Evolutionary conservation across 225 moss, liverwort and hornwort genomes (phyloP).

Genomic region (Pseudisothecium myosuroides): DNA sequence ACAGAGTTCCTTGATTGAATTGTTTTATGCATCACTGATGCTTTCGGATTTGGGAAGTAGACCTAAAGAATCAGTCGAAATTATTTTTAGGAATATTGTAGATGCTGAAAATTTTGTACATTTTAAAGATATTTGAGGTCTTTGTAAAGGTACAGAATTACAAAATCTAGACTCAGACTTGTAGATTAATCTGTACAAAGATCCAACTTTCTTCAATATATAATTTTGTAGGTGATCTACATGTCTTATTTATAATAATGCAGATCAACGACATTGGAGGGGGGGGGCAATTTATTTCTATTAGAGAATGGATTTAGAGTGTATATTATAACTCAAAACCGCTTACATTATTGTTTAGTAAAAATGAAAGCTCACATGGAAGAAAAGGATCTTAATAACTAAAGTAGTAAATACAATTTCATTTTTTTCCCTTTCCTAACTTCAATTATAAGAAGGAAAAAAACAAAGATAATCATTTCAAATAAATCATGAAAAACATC

Average conservation of each 20-base stretch:
- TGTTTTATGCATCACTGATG: background rate
- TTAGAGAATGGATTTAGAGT: background rate
- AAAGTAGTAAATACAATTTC: too few relatives aligned
- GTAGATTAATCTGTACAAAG: too few relatives aligned
- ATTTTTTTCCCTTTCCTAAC: rapidly evolving
- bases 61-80: background rate
- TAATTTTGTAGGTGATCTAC: background rate
- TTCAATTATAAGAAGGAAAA: background rate
- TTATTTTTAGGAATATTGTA: too few relatives aligned
- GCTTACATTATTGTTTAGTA: background rate
- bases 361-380: background rate
- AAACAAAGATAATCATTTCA: background rate
- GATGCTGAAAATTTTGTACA: background rate
- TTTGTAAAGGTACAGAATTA: background rate
- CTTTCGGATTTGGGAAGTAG: background rate
- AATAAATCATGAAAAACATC: background rate
- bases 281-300: background rate
- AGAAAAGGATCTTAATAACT: background rate
- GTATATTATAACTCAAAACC: background rate
- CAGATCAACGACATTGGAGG: rapidly evolving
- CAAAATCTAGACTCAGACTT: background rate
- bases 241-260: rapidly evolving
- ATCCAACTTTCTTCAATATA: background rate
- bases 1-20: background rate
- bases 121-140: background rate